Base-by-base conservation (phyloP, 768 basidiomycete species). In the Podaxis sp. region DNA sequence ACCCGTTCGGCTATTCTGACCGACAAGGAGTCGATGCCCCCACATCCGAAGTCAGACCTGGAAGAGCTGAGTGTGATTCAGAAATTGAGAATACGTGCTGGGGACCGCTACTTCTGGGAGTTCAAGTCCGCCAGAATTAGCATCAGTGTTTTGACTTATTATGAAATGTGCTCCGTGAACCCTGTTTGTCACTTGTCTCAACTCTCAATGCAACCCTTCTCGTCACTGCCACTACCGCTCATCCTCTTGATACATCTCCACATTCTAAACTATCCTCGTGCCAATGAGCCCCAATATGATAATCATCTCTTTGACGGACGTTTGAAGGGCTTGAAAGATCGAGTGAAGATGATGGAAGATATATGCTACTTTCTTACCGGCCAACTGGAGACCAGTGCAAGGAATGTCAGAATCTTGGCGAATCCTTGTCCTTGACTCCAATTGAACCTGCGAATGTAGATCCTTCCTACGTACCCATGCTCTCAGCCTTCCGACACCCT, bases 211-310 rank as follows among this genome's bases (percentile, higher is more conserved):
- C 38, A 68, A 13, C 44, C 67, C 9, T 64, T 72, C 9, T 65
- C 71, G 46, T 59, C 69, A 17, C 67, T 84, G 0, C 82, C 83
- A 5, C 63, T 74, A 15, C 69, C 79, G n/a, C 73, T 85, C 11
- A 68, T 85, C 13, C 73, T 87, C 12, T 75, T 85, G 8, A 70
- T 85, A 7, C 84, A 85, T 64, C 76, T 85, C 6, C 81, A 85
- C 63, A 79, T 86, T 12, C 73, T 87, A 17, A 74, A 80, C 59
- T 84, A 82, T 68, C 82, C 82, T 0, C 68, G 77, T 17, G 77
- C 76, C 0, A 80, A 84, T 63, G 76, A 77, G 15, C 70, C 80
- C 4, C 80, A 81, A 70, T 85, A 84, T 65, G 80, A 84, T 67
- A 77, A 80, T 59, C 71, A 80, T 59, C 65, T 84, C 9, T 84